Percentiles rank a stretch among this genome's conserved stretches.
phyloP scores from a whole-genome alignment of 306 rosid species.

The Astragalus membranaceus region DNA sequence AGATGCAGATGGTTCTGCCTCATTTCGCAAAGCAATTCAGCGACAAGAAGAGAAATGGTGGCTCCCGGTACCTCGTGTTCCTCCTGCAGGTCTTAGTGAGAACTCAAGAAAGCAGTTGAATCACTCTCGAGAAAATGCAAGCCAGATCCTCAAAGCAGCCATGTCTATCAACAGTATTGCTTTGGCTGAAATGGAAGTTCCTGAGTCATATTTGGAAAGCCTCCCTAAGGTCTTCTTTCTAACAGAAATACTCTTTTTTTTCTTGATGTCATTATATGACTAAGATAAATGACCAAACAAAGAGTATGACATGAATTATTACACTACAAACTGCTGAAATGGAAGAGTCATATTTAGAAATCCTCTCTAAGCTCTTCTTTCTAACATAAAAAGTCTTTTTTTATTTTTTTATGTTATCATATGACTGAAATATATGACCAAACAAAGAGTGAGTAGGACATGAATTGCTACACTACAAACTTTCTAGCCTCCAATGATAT shows the following conservation, averaged over 20 bases:
- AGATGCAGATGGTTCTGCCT: slow-evolving; percentile 69
- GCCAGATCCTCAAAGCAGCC: slow-evolving; percentile 79
- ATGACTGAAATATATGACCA: not conserved
- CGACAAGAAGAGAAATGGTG: slow-evolving; percentile 99
- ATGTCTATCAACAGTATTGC: slow-evolving; percentile 79
- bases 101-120: slow-evolving; percentile 71
- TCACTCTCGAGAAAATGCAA: slow-evolving; percentile 71
- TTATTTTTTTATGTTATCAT: not conserved
- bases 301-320: not conserved
- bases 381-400: not conserved
- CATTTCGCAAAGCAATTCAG: slow-evolving; percentile 66
- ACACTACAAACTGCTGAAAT: slow-evolving; percentile 34
- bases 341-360: slow-evolving; percentile 82
- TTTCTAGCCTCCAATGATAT: too few species aligned
- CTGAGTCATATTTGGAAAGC: slow-evolving; percentile 71
- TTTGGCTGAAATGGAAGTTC: slow-evolving; percentile 85
- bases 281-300: not conserved
- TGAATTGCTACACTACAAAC: not conserved
- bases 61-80: slow-evolving; percentile 92
- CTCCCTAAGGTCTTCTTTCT: slow-evolving; percentile 64
- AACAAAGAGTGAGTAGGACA: not conserved
- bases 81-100: slow-evolving; percentile 67
- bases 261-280: not conserved
- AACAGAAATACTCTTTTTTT: not conserved
- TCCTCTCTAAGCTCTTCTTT: slow-evolving; percentile 64